Conservation (phyloP, 2,329 filamentous ascomycete genomes). For the Paradendryphiella salina region DNA sequence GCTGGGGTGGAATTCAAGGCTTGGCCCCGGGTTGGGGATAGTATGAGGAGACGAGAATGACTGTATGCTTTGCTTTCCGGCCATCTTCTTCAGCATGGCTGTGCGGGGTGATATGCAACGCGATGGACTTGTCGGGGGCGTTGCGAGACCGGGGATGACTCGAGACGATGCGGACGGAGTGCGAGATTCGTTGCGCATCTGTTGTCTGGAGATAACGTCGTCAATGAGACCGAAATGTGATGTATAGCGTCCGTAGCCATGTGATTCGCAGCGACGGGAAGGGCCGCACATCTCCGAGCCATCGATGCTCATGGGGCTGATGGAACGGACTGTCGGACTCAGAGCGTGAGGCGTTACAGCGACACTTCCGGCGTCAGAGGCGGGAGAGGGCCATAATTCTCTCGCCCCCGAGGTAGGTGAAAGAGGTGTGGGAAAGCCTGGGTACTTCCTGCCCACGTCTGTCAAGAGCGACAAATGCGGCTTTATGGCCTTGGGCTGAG, state of each 20-base stretch:
- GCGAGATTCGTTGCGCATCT: background rate
- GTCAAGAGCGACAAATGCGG: constrained; percentile 30
- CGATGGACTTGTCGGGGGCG: constrained; percentile 24
- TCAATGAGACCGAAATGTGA: constrained; percentile 22
- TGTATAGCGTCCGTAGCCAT: constrained; percentile 19
- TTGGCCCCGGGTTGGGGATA: background rate
- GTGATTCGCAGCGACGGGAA: constrained; percentile 18
- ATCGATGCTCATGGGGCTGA: constrained; percentile 36
- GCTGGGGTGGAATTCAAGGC: background rate
- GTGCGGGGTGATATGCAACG: constrained; percentile 27
- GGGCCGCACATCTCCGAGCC: constrained; percentile 30
- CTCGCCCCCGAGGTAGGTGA: constrained; percentile 39
- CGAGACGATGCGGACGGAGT: constrained; percentile 3
- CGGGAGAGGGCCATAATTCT: constrained; percentile 34
- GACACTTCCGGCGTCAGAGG: constrained; percentile 21
- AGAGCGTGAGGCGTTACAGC: constrained; percentile 11
- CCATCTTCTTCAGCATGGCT: constrained; percentile 34
- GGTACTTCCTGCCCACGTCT: constrained; percentile 36
- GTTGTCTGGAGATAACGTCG: constrained; percentile 9
- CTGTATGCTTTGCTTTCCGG: constrained; percentile 23
- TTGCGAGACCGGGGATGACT: background rate
- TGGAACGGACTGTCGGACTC: constrained; percentile 16
- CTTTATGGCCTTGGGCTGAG: constrained; percentile 7
- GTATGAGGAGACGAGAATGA: constrained; percentile 9
- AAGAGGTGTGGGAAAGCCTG: constrained; percentile 39